Evolutionary conservation across 345 rosid genomes (phyloP).

Genomic region (Firmiana major): DNA sequence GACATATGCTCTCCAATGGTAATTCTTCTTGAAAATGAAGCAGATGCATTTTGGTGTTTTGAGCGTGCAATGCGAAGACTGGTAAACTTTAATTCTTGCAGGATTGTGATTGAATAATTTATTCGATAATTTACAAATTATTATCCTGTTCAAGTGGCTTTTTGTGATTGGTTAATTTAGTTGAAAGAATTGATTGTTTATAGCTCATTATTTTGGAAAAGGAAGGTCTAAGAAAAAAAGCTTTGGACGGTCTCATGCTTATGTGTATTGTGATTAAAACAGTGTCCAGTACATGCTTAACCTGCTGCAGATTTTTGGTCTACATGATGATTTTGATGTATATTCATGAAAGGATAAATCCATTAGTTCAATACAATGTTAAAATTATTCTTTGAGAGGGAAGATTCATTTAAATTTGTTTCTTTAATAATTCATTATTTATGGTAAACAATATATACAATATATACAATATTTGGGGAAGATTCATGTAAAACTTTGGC

Average conservation of each 20-base stretch:
- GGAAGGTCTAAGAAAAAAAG: too few species aligned
- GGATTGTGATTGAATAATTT: neutral
- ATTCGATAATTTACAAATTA: neutral
- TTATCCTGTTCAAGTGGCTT: neutral
- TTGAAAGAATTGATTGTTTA: too few species aligned
- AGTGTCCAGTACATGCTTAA: too few species aligned
- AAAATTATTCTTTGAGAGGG: neutral
- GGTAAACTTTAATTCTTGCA: conserved; percentile 34
- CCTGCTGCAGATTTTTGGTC: neutral
- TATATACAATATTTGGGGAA: neutral
- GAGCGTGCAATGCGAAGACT: conserved; percentile 86
- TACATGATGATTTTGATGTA: conserved; percentile 6
- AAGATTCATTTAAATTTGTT: neutral
- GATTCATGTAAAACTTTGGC: neutral
- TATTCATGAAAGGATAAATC: neutral
- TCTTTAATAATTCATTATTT: neutral
- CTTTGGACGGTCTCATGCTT: too few species aligned
- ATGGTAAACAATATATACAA: neutral
- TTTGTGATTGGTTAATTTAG: too few species aligned
- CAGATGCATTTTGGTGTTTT: conserved; percentile 97
- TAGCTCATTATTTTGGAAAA: too few species aligned
- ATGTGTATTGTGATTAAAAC: too few species aligned
- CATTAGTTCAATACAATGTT: neutral
- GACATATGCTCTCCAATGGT: conserved; percentile 95
- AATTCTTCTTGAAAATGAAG: conserved; percentile 86